A percentile compares a stretch with the other conserved stretches of the same genome.
Conservation (phyloP, 2,329 filamentous ascomycete species). For the Periconia sp. region DNA sequence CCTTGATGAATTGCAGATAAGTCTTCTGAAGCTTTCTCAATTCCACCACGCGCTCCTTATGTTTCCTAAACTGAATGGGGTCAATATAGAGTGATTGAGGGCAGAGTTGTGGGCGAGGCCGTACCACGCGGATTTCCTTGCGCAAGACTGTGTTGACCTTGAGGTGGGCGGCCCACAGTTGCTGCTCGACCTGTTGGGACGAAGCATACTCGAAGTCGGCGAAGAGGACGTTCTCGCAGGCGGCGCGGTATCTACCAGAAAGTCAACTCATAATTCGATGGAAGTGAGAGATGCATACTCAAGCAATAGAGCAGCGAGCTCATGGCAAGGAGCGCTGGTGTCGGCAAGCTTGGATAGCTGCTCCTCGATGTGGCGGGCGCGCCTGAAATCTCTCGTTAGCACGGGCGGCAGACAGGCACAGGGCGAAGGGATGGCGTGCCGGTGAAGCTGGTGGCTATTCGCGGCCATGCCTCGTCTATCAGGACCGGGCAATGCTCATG, state of each 20-base stretch:
- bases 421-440: constrained; percentile 42
- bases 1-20: constrained; percentile 83
- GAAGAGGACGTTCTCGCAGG: constrained; percentile 73
- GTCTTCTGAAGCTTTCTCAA: constrained; percentile 78
- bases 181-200: constrained; percentile 65
- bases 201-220: constrained; percentile 69
- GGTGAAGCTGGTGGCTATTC: constrained; percentile 54
- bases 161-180: constrained; percentile 78
- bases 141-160: constrained; percentile 79
- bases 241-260: constrained; percentile 63
- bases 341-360: constrained; percentile 54
- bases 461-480: constrained; percentile 44
- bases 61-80: constrained; percentile 44
- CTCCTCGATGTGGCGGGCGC: constrained; percentile 52
- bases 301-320: constrained; percentile 49
- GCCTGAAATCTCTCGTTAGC: constrained; percentile 33
- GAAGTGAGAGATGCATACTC: constrained; percentile 23
- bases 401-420: constrained; percentile 1
- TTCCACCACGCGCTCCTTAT: constrained; percentile 60
- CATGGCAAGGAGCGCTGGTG: constrained; percentile 52
- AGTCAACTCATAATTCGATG: constrained; percentile 11
- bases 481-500: constrained; percentile 31
- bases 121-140: constrained; percentile 50
- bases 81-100: no score
- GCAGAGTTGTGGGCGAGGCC: constrained; percentile 2